Percentiles rank a stretch among this genome's conserved stretches.
Evolutionary conservation across 495 filamentous ascomycete species (phyloP).

Genomic region (Hyaloscypha finlandica): DNA sequence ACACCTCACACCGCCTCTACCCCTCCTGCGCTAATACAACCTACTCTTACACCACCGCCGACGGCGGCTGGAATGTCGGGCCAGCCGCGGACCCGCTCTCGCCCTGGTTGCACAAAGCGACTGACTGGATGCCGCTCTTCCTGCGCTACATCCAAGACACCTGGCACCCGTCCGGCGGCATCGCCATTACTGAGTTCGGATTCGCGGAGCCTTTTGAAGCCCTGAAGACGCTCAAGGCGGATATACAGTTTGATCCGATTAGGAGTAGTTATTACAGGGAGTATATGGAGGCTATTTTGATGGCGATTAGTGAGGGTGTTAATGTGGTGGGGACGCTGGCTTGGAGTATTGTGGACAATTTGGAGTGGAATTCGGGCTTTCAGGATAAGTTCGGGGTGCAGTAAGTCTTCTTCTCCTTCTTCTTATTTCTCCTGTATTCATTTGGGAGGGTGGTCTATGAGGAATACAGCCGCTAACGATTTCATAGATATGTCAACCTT

Average conservation of each 20-base stretch:
- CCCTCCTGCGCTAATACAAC: constrained; percentile 39
- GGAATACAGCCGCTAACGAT: neutral
- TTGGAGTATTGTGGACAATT: constrained; percentile 41
- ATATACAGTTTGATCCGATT: constrained; percentile 40
- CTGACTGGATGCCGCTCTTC: constrained; percentile 37
- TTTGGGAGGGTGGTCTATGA: neutral
- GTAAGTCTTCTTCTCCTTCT: constrained; percentile 32
- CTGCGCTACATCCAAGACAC: constrained; percentile 29
- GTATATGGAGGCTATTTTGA: constrained; percentile 44
- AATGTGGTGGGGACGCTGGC: constrained; percentile 45
- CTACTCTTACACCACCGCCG: constrained; percentile 24
- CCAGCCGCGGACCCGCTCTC: constrained; percentile 41
- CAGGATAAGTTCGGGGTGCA: constrained; percentile 42
- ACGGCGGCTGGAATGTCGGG: constrained; percentile 41
- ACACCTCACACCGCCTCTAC: constrained; percentile 39
- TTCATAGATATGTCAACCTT: constrained; percentile 39
- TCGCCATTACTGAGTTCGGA: constrained; percentile 48
- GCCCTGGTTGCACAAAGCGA: constrained; percentile 44
- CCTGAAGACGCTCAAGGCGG: constrained; percentile 36
- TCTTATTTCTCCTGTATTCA: neutral
- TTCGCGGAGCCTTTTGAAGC: constrained; percentile 47
- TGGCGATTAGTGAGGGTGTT: constrained; percentile 38
- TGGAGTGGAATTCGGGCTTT: constrained; percentile 25
- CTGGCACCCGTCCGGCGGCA: constrained; percentile 29
- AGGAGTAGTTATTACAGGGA: constrained; percentile 42